Percentiles rank a stretch among this genome's conserved stretches.
phyloP scores from a whole-genome alignment of 2,329 filamentous ascomycete genomes.

The Scleromitrula shiraiana region DNA sequence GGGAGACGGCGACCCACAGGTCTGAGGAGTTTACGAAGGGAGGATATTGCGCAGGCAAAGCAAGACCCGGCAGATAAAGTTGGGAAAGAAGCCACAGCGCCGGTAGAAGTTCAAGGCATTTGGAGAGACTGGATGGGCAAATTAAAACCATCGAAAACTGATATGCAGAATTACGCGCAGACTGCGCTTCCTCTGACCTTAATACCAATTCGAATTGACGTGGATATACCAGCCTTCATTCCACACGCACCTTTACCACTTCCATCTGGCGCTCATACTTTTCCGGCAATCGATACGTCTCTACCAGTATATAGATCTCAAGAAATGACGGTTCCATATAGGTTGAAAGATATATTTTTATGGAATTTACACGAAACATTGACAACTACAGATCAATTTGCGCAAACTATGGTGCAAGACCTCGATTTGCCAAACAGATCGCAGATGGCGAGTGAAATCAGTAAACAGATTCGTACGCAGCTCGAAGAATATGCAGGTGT shows the following conservation, averaged over 20 bases:
- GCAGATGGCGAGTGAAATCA: constrained; percentile 68
- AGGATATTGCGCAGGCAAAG: constrained; percentile 58
- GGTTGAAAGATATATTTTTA: constrained; percentile 88
- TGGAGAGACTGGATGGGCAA: constrained; percentile 96
- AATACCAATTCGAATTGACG: constrained; percentile 92
- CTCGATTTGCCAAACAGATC: constrained; percentile 77
- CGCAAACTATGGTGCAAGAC: constrained; percentile 82
- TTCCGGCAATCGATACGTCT: constrained; percentile 58
- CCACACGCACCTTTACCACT: constrained; percentile 58
- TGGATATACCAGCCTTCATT: constrained; percentile 76
- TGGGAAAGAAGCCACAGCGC: constrained; percentile 71
- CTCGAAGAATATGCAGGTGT: constrained; percentile 94
- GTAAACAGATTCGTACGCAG: constrained; percentile 89
- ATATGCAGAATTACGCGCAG: constrained; percentile 54
- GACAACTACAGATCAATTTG: constrained; percentile 92
- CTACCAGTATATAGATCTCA: constrained; percentile 71
- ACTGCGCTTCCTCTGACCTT: constrained; percentile 78
- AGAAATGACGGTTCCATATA: constrained; percentile 74
- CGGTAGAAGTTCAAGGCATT: constrained; percentile 80
- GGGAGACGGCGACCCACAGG: constrained; percentile 67
- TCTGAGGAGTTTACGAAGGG: constrained; percentile 71
- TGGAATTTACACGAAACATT: constrained; percentile 97
- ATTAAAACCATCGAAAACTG: constrained; percentile 45
- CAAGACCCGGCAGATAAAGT: constrained; percentile 65
- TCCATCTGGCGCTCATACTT: constrained; percentile 49